Percentiles rank a stretch among this genome's conserved stretches.
Evolutionary conservation across 345 rosid species (phyloP).

Genomic region (Iberis pinnata): DNA sequence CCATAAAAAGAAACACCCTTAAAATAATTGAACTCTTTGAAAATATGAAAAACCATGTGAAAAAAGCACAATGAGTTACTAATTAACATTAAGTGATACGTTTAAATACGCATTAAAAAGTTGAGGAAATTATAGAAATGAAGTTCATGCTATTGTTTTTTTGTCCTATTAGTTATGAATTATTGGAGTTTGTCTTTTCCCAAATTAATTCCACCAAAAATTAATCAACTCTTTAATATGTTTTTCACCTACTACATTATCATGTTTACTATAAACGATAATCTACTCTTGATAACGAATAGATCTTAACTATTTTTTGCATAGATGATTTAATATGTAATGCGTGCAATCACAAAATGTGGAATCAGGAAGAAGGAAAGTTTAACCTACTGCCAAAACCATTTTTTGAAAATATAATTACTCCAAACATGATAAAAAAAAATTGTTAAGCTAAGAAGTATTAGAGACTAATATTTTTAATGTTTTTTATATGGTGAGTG

Average conservation of each 20-base stretch:
- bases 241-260: constrained; percentile 12
- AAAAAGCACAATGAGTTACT: constrained; percentile 10
- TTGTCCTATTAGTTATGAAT: constrained; percentile 29
- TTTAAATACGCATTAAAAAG: constrained; percentile 15
- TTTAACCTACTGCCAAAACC: too few species aligned
- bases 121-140: constrained; percentile 1
- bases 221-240: background rate
- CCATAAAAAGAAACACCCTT: constrained; percentile 9
- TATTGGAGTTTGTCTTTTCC: constrained; percentile 23
- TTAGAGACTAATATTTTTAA: too few species aligned
- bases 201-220: background rate
- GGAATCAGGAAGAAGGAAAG: too few species aligned
- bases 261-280: constrained; percentile 1
- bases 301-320: background rate
- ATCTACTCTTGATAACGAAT: constrained; percentile 10
- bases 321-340: too few species aligned
- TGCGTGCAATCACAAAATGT: too few species aligned
- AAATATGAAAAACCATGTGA: constrained; percentile 20
- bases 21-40: constrained; percentile 2
- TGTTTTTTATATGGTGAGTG: too few species aligned
- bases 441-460: too few species aligned
- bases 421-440: too few species aligned
- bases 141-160: constrained; percentile 20
- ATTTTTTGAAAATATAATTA: too few species aligned
- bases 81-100: constrained; percentile 5